phyloP scores from a whole-genome alignment of 1,284 basidiomycete species.

The Melampsora larici-populina region DNA sequence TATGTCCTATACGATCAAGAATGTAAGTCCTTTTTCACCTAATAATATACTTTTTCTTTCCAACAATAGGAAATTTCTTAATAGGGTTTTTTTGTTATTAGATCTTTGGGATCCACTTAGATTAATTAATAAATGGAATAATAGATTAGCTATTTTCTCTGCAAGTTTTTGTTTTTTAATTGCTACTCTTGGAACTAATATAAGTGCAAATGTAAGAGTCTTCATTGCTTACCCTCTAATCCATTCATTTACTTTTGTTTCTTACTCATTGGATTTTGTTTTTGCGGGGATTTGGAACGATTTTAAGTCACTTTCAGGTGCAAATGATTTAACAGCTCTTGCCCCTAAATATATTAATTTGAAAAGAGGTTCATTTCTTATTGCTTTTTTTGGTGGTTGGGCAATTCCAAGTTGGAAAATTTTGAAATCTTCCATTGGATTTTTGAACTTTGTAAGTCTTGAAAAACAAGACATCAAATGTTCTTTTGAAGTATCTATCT shows the following conservation, averaged over 20 bases:
- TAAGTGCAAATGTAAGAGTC: slow-evolving; percentile 57
- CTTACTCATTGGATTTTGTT: slow-evolving; percentile 19
- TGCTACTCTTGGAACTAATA: slow-evolving; percentile 69
- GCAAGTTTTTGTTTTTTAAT: slow-evolving; percentile 56
- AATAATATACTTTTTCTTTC: neutral
- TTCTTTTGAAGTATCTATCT: neutral
- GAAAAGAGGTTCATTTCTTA: slow-evolving; percentile 68
- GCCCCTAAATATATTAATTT: slow-evolving; percentile 69
- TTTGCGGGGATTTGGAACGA: slow-evolving; percentile 42
- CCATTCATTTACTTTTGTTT: neutral
- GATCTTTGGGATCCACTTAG: neutral
- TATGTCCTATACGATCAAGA: slow-evolving; percentile 35
- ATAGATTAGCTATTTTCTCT: neutral
- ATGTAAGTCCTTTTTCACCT: slow-evolving; percentile 8
- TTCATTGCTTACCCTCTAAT: neutral
- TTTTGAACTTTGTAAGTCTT: slow-evolving; percentile 56
- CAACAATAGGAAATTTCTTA: neutral
- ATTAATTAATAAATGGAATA: neutral
- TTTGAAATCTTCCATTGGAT: slow-evolving; percentile 58
- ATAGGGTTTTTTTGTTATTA: neutral
- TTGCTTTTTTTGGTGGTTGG: slow-evolving; percentile 69
- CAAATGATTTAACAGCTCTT: slow-evolving; percentile 71
- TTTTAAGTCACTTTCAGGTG: slow-evolving; percentile 67
- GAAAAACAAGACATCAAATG: neutral
- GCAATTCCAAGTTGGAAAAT: slow-evolving; percentile 64